Evolutionary conservation across 2,329 filamentous ascomycete species (phyloP), one percentile per base, ranked within the genome.

Genomic region (Fusarium nodosum): DNA sequence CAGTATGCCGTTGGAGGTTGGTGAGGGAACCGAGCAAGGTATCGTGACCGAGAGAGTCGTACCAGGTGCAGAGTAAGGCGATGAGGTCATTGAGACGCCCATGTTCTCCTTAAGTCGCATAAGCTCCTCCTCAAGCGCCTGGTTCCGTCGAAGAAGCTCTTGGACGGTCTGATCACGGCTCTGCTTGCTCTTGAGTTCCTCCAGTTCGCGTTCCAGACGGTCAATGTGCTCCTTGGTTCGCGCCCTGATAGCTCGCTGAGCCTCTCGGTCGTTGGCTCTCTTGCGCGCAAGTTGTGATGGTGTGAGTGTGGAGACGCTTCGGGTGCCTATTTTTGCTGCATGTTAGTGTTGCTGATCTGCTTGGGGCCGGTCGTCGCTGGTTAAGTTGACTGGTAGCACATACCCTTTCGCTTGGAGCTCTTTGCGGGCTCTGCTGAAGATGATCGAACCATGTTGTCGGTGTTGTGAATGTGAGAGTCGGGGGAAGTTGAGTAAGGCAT

Each of bases 221-320:
- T 96, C 93, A 74, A 97, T 97, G 78, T 93, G 92, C 75, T 91
- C 88, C 82, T 94, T 95, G 39, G 94, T 97, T 73, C 94, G 87
- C 78, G 94, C 92, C 51, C 94, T 86, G 68, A 97, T 97, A 42
- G 92, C 93, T 51, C 94, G 88, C 81, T 97, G 94, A 42, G 94
- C 94, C 80, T 97, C 93, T 66, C 94, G 88, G 78, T 97, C 94
- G 82, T 97, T 97, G 75, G 93, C 93, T 69, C 94, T 87, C 83
- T 97, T 97, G 79, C 94, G 92, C 31, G 91, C 93, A 62, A 97
- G 87, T 80, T 97, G 94, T 66, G 94, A 92, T 8, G 93, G 92
- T 13, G 93, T 97, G 77, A 97, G 85, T 75, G 92, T 95, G 68
- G 93, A 93, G 58, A 97, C 94, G 68, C 92, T 94, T 71, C 93